Evolutionary conservation across 176 grass and related monocot species (phyloP), one percentile per base, ranked within the genome.

Genomic region (Urochloa ruziziensis): DNA sequence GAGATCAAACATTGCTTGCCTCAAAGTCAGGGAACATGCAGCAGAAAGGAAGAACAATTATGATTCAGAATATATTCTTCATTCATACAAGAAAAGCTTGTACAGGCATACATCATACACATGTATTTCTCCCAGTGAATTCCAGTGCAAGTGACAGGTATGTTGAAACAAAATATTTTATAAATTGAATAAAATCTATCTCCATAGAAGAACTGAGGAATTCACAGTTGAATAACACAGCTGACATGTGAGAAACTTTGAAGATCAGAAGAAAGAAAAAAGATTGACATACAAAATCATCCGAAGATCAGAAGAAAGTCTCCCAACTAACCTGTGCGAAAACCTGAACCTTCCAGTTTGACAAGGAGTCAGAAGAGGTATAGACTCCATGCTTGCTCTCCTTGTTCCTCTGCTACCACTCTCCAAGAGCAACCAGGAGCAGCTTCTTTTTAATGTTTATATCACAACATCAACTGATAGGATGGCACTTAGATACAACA

Each of bases 291-390:
- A 68, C 29, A 2, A 51, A 81, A 12, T 27, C 52, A 70, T 67
- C 77, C 39, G 14, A 66, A n/a, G n/a, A n/a, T n/a, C n/a, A n/a
- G n/a, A n/a, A n/a, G n/a, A n/a, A 40, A 3, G 23, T 67, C 68
- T 30, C 70, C 29, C 57, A 75, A 85, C 72, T 77, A 25, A 86
- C 81, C 84, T 88, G 73, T 83, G 78, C 33, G 78, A 88, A 62
- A 91, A 80, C 48, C 70, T 67, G 67, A 91, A 85, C 71, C 35
- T 60, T 15, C 58, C 62, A 48, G 77, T 76, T 69, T 90, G 63
- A 84, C 34, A 70, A 29, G 78, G 84, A 56, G 33, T 83, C 0
- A 83, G 77, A 73, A 89, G 86, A 80, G 84, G 70, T 64, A 80
- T 9, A 67, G 25, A 9, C 54, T 60, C 83, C 86, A 88, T 72